A percentile compares a stretch with the other conserved stretches of the same genome.
These are phyloP conservation scores for Glycyrrhiza uralensis DNA, from an alignment of 306 rosid genomes.

Conservation along the genomic window DNA sequence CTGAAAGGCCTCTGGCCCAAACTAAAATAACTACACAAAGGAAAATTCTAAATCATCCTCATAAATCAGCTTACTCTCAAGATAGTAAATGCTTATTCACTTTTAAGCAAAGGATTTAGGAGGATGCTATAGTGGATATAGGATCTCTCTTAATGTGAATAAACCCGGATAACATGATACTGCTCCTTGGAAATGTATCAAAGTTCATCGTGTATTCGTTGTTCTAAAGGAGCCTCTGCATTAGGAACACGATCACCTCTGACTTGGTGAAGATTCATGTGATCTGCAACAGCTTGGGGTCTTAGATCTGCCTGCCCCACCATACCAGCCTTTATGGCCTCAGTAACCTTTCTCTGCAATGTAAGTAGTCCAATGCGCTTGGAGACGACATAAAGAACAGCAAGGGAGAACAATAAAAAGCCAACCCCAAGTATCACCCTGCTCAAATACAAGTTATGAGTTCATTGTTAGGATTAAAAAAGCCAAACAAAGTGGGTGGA, in stretches of 20 bases:
- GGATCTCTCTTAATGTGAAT: background rate
- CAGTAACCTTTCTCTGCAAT: constrained; percentile 71
- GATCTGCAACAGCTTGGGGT: constrained; percentile 49
- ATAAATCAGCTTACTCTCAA: background rate
- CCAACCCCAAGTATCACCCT: constrained; percentile 76
- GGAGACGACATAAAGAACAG: constrained; percentile 79
- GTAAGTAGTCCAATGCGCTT: constrained; percentile 69
- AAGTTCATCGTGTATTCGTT: constrained; percentile 65
- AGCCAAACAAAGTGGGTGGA: background rate
- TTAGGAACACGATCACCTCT: constrained; percentile 37
- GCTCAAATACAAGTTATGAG: constrained; percentile 28
- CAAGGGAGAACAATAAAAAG: constrained; percentile 65
- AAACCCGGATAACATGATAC: background rate
- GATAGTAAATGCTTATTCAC: background rate
- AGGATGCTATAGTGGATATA: background rate
- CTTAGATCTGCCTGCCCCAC: constrained; percentile 46
- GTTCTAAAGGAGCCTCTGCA: constrained; percentile 44
- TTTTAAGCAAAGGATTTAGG: background rate
- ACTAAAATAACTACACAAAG: background rate
- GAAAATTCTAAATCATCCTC: background rate
- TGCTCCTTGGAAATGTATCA: constrained; percentile 26
- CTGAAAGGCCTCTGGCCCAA: background rate
- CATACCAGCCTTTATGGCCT: constrained; percentile 79
- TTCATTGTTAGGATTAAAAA: background rate
- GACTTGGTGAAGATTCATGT: constrained; percentile 44